These are phyloP conservation scores for Cytospora piceicola DNA, from an alignment of 2,329 filamentous ascomycete genomes.

Conservation along the genomic window DNA sequence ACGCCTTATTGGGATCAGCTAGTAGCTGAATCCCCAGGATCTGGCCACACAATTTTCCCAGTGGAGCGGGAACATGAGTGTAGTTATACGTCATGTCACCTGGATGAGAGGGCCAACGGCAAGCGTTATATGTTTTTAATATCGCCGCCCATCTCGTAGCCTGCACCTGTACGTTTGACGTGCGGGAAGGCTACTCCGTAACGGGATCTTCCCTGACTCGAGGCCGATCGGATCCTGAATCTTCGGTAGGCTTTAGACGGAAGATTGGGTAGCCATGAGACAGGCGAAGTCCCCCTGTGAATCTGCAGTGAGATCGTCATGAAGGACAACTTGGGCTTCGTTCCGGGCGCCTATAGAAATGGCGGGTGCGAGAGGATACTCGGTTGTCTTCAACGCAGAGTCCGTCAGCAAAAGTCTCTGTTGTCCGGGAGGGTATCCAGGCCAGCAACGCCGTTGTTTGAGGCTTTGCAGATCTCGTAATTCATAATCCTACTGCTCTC, in stretches of 20 bases:
- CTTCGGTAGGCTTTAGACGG: slow-evolving; percentile 14
- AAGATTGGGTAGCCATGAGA: slow-evolving; percentile 18
- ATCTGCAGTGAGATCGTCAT: neutral
- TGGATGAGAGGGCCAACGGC: neutral
- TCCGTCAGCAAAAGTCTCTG: neutral
- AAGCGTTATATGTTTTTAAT: neutral
- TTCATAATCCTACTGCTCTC: neutral
- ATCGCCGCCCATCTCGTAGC: slow-evolving; percentile 11
- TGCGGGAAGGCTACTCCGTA: slow-evolving; percentile 19
- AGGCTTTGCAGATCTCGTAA: neutral
- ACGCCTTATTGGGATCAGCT: slow-evolving; percentile 29
- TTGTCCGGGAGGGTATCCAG: neutral
- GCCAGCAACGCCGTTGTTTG: neutral
- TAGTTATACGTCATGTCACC: slow-evolving; percentile 7
- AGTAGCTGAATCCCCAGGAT: slow-evolving; percentile 19
- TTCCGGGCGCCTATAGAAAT: neutral
- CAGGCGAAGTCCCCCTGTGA: slow-evolving; percentile 14
- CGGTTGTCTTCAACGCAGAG: neutral
- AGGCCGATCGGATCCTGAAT: slow-evolving; percentile 22
- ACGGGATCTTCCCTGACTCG: slow-evolving; percentile 27
- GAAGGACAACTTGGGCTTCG: neutral
- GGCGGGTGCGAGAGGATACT: neutral
- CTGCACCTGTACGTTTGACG: slow-evolving; percentile 24
- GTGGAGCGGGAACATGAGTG: slow-evolving; percentile 11
- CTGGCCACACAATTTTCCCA: slow-evolving; percentile 6